These are phyloP conservation scores for Phytophthora capsici DNA, from an alignment of 352 stramenopile genomes.

Conservation along the genomic window DNA sequence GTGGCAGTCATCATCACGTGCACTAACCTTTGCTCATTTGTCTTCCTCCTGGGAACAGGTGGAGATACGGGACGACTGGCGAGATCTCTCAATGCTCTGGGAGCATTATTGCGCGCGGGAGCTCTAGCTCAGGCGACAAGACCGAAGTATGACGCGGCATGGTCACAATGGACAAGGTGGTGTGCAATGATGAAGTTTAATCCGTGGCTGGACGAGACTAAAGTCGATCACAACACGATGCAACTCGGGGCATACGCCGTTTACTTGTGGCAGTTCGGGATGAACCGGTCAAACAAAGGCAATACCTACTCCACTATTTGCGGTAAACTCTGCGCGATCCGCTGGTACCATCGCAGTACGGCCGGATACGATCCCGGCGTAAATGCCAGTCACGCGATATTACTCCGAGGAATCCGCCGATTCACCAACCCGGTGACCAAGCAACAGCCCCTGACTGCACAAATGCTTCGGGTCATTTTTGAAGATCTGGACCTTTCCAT, in stretches of 20 bases:
- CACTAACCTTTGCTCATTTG: constrained; percentile 1
- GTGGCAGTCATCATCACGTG: constrained; percentile 12
- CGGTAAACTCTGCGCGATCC: no score
- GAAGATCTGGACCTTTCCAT: no score
- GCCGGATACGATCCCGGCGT: no score
- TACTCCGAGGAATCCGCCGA: no score
- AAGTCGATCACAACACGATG: constrained; percentile 14
- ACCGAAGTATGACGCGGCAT: constrained; percentile 6
- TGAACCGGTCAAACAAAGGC: constrained; percentile 5
- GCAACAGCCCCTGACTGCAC: no score
- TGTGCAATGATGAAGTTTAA: constrained; percentile 13
- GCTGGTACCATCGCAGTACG: no score
- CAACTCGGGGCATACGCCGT: constrained; percentile 20
- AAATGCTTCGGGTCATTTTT: no score
- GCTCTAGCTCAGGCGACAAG: constrained; percentile 13
- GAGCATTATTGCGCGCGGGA: constrained; percentile 16
- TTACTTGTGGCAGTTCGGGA: constrained; percentile 19
- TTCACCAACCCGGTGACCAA: no score
- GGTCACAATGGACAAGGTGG: constrained; percentile 7
- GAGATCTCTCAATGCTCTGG: constrained; percentile 27
- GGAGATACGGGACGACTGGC: constrained; percentile 7
- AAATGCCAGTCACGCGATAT: no score
- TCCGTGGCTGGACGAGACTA: not conserved
- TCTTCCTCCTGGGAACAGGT: constrained; percentile 10
- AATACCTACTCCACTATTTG: no score